Base-by-base conservation (phyloP, 306 rosid species). In the Notholithocarpus densiflorus region DNA sequence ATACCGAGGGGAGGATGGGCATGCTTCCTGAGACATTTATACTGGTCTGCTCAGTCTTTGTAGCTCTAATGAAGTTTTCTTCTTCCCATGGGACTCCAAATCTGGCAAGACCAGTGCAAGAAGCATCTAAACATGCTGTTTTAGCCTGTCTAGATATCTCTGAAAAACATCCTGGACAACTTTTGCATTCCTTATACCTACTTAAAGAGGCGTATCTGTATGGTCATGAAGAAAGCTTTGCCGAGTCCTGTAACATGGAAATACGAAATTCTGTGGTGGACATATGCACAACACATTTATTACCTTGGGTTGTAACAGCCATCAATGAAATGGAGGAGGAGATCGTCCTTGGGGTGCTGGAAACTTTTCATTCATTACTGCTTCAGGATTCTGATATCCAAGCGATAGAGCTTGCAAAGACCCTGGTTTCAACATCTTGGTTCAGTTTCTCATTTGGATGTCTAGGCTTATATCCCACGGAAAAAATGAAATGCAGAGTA, bases 361-460 rank as follows among this genome's bases (percentile, higher is more conserved):
- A 95, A 85, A 85, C 83, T 75, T 92, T 91, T 79, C 94, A 91
- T 85, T 89, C 84, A 2, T 82, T 92, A 72, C 80, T 95, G 84
- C 89, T 92, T 77, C 87, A 80, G 77, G 88, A 88, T 40, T 76
- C 84, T 60, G 75, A 87, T 61, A 82, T 24, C 85, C 81, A 76
- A 79, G 71, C 81, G 70, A 62, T 60, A 18, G 89, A 86, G 78
- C 87, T 91, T 66, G 94, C 91, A 3, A 80, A 88, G 81, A 68
- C 82, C 9, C 76, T 95, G 80, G 89, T 87, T 80, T 90, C 93
- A 18, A 75, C 82, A 68, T 77, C 88, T 78, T 95, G 98, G 97
- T 92, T 95, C 87, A 88, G 92, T 82, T 88, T 95, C 76, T 92
- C 97, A 15, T 92, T 84, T 82, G 97, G 90, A 83, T 95, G 95